These are phyloP conservation scores for Inonotus obliquus DNA, from an alignment of 1,284 basidiomycete species.

Conservation along the genomic window DNA sequence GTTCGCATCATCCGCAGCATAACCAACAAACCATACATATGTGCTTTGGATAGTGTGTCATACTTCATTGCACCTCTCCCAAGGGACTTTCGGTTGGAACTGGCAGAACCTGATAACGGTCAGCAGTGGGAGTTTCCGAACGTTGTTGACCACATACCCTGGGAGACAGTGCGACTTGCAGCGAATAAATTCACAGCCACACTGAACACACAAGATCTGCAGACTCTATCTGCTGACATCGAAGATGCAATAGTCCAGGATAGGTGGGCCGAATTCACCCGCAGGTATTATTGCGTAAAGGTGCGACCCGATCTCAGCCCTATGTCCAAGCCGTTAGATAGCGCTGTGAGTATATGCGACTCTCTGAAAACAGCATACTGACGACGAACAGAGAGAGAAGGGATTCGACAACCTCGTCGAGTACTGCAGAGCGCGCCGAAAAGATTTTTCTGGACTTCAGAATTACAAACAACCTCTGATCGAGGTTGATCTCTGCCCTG, in stretches of 20 bases:
- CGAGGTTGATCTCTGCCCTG: conserved; percentile 52
- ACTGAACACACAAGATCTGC: conserved; percentile 40
- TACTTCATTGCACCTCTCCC: conserved; percentile 64
- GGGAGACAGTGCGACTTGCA: conserved; percentile 54
- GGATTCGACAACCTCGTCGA: conserved; percentile 54
- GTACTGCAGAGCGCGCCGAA: conserved; percentile 55
- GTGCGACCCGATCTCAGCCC: conserved; percentile 66
- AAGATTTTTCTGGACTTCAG: conserved; percentile 56
- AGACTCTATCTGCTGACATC: conserved; percentile 40
- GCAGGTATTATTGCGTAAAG: conserved; percentile 52
- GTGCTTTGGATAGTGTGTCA: conserved; percentile 45
- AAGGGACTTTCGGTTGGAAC: conserved; percentile 1
- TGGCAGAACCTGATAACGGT: conserved; percentile 13
- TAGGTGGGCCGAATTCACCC: conserved; percentile 69
- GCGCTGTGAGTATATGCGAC: conserved; percentile 37
- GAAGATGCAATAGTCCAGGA: conserved; percentile 69
- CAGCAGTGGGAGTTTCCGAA: conserved; percentile 30
- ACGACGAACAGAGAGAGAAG: conserved; percentile 47
- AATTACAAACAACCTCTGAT: conserved; percentile 67
- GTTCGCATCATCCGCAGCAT: conserved; percentile 55
- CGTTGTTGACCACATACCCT: conserved; percentile 51
- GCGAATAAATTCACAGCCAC: conserved; percentile 46
- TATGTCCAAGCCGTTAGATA: conserved; percentile 61
- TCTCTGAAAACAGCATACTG: not conserved
- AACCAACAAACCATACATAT: conserved; percentile 60